These are phyloP conservation scores for Rosa hybrid DNA, from an alignment of 331 rosid species.

Conservation along the genomic window DNA sequence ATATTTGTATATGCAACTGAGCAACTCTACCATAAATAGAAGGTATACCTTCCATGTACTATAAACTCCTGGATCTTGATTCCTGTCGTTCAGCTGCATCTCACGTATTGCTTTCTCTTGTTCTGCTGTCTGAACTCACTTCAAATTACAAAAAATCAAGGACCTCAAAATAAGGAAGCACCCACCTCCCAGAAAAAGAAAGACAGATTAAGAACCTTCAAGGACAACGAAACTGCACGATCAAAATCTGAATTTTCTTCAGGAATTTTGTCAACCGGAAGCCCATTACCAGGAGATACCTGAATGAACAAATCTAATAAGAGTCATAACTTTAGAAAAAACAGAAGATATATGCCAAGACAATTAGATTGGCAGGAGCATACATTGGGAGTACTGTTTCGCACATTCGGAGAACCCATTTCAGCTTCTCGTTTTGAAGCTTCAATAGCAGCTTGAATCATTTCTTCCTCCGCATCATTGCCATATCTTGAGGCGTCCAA, in stretches of 20 bases:
- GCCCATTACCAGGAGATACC: constrained; percentile 40
- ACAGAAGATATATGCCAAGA: constrained; percentile 17
- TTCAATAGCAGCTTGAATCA: constrained; percentile 79
- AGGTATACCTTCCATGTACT: constrained; percentile 45
- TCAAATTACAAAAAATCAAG: constrained; percentile 31
- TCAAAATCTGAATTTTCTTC: constrained; percentile 68
- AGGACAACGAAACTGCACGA: constrained; percentile 72
- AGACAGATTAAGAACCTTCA: constrained; percentile 48
- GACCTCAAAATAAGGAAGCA: constrained; percentile 26
- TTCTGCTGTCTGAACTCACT: constrained; percentile 62
- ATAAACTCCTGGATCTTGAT: constrained; percentile 23
- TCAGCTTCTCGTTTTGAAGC: constrained; percentile 63
- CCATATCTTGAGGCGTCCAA: constrained; percentile 30
- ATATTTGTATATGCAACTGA: neutral
- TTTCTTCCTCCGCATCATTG: constrained; percentile 59
- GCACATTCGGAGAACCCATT: constrained; percentile 38
- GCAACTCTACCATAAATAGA: neutral
- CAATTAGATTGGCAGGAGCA: constrained; percentile 17
- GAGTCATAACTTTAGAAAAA: neutral
- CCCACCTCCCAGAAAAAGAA: constrained; percentile 2
- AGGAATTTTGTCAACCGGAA: constrained; percentile 36
- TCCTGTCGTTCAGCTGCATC: constrained; percentile 27
- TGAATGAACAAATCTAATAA: constrained; percentile 31
- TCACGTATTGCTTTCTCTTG: constrained; percentile 55
- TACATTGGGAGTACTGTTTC: constrained; percentile 36